A percentile compares a stretch with the other conserved stretches of the same genome.
These are phyloP conservation scores for Apiospora rasikravindrae DNA, from an alignment of 2,329 filamentous ascomycete species.

Conservation along the genomic window DNA sequence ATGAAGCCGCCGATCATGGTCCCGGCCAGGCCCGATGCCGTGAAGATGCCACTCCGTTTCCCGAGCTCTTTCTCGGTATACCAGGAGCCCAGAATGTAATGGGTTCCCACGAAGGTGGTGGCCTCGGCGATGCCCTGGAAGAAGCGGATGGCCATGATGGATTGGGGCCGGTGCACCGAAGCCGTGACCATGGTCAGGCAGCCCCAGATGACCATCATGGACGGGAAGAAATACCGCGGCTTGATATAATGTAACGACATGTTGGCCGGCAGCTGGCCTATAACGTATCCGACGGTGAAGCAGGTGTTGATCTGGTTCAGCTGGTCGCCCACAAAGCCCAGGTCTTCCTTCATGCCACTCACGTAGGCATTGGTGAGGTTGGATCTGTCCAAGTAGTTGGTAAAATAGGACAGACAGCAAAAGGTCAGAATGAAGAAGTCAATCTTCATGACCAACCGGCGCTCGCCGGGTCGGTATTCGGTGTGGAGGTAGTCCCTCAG, in stretches of 20 bases:
- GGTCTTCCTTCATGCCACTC: slow-evolving; percentile 58
- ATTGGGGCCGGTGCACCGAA: slow-evolving; percentile 52
- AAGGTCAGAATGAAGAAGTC: slow-evolving; percentile 70
- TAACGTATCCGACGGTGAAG: slow-evolving; percentile 45
- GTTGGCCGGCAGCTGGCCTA: slow-evolving; percentile 67
- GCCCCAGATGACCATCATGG: slow-evolving; percentile 69
- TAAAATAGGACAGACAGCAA: slow-evolving; percentile 63
- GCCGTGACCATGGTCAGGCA: slow-evolving; percentile 67
- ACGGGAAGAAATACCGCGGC: slow-evolving; percentile 67
- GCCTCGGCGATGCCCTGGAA: slow-evolving; percentile 61
- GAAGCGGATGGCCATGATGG: slow-evolving; percentile 66
- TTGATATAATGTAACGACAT: slow-evolving; percentile 66
- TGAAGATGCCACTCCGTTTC: slow-evolving; percentile 66
- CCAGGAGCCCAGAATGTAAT: slow-evolving; percentile 67
- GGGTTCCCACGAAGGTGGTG: slow-evolving; percentile 61
- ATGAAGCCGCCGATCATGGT: slow-evolving; percentile 69
- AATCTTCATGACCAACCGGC: slow-evolving; percentile 59
- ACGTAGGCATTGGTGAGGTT: slow-evolving; percentile 62
- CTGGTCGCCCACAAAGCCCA: slow-evolving; percentile 53
- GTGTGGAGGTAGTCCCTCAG: slow-evolving; percentile 24
- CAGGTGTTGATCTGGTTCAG: slow-evolving; percentile 60
- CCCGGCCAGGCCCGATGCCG: slow-evolving; percentile 62
- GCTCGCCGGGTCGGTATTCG: slow-evolving; percentile 42
- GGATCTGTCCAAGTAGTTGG: slow-evolving; percentile 60
- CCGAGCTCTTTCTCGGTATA: slow-evolving; percentile 61